These are phyloP conservation scores for Penicillium sp. DNA, from an alignment of 2,329 filamentous ascomycete genomes.

Conservation along the genomic window DNA sequence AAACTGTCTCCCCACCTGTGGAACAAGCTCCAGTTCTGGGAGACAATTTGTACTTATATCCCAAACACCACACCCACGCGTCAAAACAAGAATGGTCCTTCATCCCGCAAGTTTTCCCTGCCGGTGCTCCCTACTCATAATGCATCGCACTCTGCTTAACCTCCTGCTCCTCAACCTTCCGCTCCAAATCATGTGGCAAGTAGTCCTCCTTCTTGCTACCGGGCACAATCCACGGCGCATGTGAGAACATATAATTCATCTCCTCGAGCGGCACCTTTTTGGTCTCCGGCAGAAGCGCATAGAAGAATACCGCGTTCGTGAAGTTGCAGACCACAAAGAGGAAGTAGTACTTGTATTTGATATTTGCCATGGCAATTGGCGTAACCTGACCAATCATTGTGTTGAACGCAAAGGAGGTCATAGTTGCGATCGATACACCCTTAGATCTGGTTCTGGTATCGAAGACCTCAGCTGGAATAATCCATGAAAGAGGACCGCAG, in stretches of 20 bases:
- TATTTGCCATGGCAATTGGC: constrained; percentile 56
- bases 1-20: not conserved
- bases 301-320: constrained; percentile 68
- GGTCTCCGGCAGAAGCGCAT: constrained; percentile 66
- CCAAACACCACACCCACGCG: not conserved
- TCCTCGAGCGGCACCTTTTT: constrained; percentile 64
- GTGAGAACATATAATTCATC: constrained; percentile 67
- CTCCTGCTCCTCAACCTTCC: constrained; percentile 57
- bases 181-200: constrained; percentile 58
- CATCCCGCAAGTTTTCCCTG: not conserved
- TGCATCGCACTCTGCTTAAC: constrained; percentile 45
- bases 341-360: constrained; percentile 60
- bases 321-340: constrained; percentile 69
- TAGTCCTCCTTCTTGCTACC: constrained; percentile 57
- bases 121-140: constrained; percentile 11
- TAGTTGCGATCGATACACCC: constrained; percentile 72
- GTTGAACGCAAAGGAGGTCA: constrained; percentile 73
- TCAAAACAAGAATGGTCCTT: not conserved
- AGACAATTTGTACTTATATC: not conserved
- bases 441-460: constrained; percentile 74
- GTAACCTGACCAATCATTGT: constrained; percentile 73
- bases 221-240: constrained; percentile 64
- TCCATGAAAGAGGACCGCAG: constrained; percentile 67
- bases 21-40: not conserved
- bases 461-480: constrained; percentile 67